Evolutionary conservation across 768 basidiomycete genomes (phyloP).

Genomic region (Leccinum subtestaceum): DNA sequence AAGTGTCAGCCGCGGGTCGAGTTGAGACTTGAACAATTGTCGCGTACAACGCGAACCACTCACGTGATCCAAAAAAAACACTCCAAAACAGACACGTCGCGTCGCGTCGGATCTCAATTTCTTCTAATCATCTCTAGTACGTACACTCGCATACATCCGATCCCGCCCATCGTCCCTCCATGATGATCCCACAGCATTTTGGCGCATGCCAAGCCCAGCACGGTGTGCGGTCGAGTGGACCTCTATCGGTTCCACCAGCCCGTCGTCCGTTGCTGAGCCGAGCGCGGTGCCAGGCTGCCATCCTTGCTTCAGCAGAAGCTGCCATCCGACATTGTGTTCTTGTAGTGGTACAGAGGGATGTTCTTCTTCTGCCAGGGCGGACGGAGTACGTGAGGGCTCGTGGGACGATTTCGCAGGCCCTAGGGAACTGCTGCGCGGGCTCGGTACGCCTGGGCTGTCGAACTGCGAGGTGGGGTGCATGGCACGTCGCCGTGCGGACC

Average conservation of each 20-base stretch:
- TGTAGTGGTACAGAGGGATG: constrained; percentile 42
- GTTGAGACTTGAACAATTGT: constrained; percentile 26
- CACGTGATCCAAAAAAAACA: constrained; percentile 39
- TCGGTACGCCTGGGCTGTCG: constrained; percentile 51
- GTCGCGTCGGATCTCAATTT: constrained; percentile 11
- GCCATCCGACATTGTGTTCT: constrained; percentile 62
- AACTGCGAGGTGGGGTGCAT: constrained; percentile 49
- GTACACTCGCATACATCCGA: constrained; percentile 37
- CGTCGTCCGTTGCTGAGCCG: constrained; percentile 21
- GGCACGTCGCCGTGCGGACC: constrained; percentile 68
- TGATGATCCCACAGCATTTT: background rate
- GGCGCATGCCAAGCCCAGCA: constrained; percentile 54
- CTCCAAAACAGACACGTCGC: constrained; percentile 36
- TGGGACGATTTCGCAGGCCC: constrained; percentile 9
- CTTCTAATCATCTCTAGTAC: background rate
- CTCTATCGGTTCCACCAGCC: constrained; percentile 58
- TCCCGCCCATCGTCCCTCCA: constrained; percentile 30
- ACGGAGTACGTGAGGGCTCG: constrained; percentile 23
- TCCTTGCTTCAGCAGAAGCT: constrained; percentile 67
- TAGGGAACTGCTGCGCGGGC: constrained; percentile 22
- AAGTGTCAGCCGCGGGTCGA: constrained; percentile 36
- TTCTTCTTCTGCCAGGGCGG: constrained; percentile 14
- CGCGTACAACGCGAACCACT: constrained; percentile 37
- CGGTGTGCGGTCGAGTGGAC: constrained; percentile 42
- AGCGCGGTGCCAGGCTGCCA: constrained; percentile 64